These are phyloP conservation scores for Leishmania amazonensis DNA, from an alignment of 208 protist genomes.

Conservation along the genomic window DNA sequence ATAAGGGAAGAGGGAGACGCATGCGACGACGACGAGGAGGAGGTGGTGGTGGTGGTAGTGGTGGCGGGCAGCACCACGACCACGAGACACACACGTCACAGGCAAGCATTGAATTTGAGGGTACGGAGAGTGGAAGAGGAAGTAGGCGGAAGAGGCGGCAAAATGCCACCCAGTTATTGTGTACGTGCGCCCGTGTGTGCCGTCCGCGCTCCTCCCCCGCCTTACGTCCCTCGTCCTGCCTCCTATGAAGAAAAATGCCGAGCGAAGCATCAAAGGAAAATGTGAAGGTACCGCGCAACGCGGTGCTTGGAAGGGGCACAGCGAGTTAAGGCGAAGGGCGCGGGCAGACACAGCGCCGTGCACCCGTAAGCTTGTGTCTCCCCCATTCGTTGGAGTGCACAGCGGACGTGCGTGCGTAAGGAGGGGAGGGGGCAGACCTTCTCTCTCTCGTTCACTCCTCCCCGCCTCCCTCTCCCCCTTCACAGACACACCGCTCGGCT, in stretches of 20 bases:
- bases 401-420: not conserved
- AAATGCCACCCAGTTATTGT: not conserved
- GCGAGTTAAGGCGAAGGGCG: not conserved
- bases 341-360: not conserved
- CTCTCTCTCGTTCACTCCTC: not conserved
- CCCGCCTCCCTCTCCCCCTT: not conserved
- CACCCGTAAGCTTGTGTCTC: not conserved
- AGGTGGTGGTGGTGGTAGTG: not conserved
- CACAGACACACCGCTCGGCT: not conserved
- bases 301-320: not conserved
- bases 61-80: not conserved
- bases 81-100: not conserved
- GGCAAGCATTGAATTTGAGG: not conserved
- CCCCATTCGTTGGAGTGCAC: not conserved
- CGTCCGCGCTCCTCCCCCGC: not conserved
- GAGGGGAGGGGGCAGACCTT: not conserved
- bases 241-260: not conserved
- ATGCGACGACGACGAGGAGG: not conserved
- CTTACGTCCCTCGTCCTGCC: not conserved
- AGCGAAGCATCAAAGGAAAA: not conserved
- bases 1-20: not conserved
- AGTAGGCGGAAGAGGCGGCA: not conserved
- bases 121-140: not conserved
- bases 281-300: not conserved
- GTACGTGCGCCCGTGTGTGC: not conserved